Evolutionary conservation across 2,329 filamentous ascomycete species (phyloP).

Genomic region (Sodiomyces alkalinus): DNA sequence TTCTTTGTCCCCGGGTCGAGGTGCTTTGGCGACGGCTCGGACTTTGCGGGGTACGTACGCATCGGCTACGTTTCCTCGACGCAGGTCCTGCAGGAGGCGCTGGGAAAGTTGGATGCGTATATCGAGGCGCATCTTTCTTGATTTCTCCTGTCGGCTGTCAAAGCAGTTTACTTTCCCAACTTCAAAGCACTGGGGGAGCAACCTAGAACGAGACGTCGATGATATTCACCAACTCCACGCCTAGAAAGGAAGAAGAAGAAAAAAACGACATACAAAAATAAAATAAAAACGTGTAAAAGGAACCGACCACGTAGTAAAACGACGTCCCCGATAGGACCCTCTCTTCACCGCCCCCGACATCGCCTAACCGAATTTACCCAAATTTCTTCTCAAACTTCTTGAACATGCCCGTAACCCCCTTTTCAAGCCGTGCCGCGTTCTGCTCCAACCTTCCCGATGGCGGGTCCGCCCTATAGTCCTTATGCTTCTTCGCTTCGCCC

Average conservation of each 20-base stretch:
- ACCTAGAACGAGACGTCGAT: too few relatives aligned
- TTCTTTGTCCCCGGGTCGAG: constrained; percentile 58
- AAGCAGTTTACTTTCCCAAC: too few relatives aligned
- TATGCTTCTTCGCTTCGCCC: constrained; percentile 33
- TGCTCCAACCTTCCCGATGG: constrained; percentile 46
- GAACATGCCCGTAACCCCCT: constrained; percentile 54
- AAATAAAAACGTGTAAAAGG: too few relatives aligned
- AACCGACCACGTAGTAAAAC: too few relatives aligned
- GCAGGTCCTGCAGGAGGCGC: constrained; percentile 47
- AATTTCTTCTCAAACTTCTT: constrained; percentile 71
- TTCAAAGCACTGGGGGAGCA: too few relatives aligned
- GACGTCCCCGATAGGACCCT: too few relatives aligned
- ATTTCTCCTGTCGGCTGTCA: too few relatives aligned
- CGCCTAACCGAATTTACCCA: constrained; percentile 19
- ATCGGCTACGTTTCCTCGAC: constrained; percentile 65
- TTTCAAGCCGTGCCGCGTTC: constrained; percentile 51
- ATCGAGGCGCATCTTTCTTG: constrained; percentile 9
- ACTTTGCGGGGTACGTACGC: constrained; percentile 62
- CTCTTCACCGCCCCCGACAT: background rate
- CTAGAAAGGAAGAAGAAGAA: too few relatives aligned
- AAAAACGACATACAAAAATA: too few relatives aligned
- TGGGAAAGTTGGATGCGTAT: constrained; percentile 34
- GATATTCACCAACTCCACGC: too few relatives aligned
- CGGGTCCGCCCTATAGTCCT: constrained; percentile 25
- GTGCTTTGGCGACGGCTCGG: constrained; percentile 52